Percentiles rank a stretch among this genome's conserved stretches.
These are phyloP conservation scores for Stephania japonica DNA, from an alignment of 164 flowering plant genomes.

Conservation along the genomic window DNA sequence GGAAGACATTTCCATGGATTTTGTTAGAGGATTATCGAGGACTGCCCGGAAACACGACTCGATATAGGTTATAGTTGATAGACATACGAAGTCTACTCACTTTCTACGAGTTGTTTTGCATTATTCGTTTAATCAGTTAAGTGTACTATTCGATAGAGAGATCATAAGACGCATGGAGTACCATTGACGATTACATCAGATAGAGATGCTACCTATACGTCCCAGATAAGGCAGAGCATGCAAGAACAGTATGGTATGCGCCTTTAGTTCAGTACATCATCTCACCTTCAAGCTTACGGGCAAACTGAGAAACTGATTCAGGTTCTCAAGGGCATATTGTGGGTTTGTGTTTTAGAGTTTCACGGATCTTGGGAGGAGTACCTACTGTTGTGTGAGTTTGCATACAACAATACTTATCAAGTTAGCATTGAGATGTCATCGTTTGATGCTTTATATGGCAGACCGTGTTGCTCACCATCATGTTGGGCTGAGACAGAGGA, in stretches of 20 bases:
- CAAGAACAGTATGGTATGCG: neutral
- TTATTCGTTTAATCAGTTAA: no score
- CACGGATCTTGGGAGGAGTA: no score
- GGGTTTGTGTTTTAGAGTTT: neutral
- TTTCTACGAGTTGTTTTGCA: no score
- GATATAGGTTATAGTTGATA: neutral
- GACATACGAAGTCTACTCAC: neutral
- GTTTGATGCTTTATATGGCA: no score
- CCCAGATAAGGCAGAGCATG: neutral
- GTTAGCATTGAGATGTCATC: no score
- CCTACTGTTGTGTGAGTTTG: no score
- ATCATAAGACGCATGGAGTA: constrained; percentile 1
- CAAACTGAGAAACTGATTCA: neutral
- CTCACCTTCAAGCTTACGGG: neutral
- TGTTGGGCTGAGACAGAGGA: no score
- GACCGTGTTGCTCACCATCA: no score
- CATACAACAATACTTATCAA: no score
- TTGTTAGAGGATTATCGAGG: neutral
- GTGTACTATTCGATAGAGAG: neutral
- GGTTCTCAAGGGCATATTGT: neutral
- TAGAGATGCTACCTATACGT: constrained; percentile 1
- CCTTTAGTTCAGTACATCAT: neutral
- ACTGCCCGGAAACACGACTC: neutral
- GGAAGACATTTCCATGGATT: neutral
- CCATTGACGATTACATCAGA: neutral